Percentiles rank a stretch among this genome's conserved stretches.
phyloP scores from a whole-genome alignment of 495 filamentous ascomycete genomes.

The Mytilinidion resinicola region DNA sequence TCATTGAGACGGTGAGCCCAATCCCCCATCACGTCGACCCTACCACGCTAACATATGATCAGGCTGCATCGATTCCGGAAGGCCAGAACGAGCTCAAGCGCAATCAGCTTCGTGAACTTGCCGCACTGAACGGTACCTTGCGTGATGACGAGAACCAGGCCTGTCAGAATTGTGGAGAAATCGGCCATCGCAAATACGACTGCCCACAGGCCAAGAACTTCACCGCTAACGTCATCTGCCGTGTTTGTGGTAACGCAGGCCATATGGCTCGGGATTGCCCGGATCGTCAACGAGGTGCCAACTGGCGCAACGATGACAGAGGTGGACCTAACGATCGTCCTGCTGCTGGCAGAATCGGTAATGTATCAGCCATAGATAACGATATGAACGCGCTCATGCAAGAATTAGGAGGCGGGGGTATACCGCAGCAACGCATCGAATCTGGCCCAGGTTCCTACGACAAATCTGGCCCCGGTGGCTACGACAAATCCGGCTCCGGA shows the following conservation, averaged over 20 bases:
- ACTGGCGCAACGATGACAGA: slow-evolving; percentile 74
- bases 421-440: slow-evolving; percentile 72
- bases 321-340: slow-evolving; percentile 35
- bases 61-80: slow-evolving; percentile 94
- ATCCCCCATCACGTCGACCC: neutral
- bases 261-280: slow-evolving; percentile 94
- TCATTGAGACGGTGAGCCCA: slow-evolving; percentile 89
- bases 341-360: slow-evolving; percentile 61
- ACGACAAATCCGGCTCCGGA: no score
- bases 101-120: slow-evolving; percentile 94
- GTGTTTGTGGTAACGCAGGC: slow-evolving; percentile 90
- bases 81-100: slow-evolving; percentile 97
- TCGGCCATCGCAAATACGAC: slow-evolving; percentile 97
- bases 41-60: neutral
- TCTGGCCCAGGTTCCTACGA: slow-evolving; percentile 59
- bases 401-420: slow-evolving; percentile 79
- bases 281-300: slow-evolving; percentile 79
- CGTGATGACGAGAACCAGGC: slow-evolving; percentile 99
- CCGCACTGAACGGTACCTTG: slow-evolving; percentile 94
- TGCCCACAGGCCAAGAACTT: slow-evolving; percentile 97
- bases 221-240: slow-evolving; percentile 98
- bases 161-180: slow-evolving; percentile 99
- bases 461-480: neutral
- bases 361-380: slow-evolving; percentile 81
- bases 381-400: slow-evolving; percentile 99